Base-by-base conservation (phyloP, 2,329 filamentous ascomycete species). In the Aureobasidium lini region DNA sequence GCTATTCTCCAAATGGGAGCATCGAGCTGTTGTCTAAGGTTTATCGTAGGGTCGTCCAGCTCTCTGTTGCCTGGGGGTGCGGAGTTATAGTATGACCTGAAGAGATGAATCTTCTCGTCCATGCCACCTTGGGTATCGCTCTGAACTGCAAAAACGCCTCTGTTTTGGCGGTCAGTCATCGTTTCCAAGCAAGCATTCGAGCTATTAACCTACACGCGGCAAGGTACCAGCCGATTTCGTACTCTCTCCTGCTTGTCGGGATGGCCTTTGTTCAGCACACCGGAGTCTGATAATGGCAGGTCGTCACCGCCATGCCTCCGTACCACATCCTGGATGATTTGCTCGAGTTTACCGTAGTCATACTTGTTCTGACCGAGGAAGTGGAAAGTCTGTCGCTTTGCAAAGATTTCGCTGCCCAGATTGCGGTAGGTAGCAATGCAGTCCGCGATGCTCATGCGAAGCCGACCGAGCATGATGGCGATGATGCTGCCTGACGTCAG, bases 1-100 rank as follows among this genome's bases (percentile, higher is more conserved):
- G 63, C 64, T 15, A 64, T 65, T 60, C 65, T 58, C 63, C 64
- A 69, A 10, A 68, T 70, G 46, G 15, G 49, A 3, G 9, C 3
- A 32, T 50, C 15, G 7, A 32, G 37, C 16, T 34, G 34, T 2
- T 32, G 10, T 2, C 4, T 13, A 6, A 43, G 37, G 28, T 36
- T 53, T 29, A 16, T 32, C 9, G 16, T n/a, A 10, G 4, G 43
- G 15, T 18, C 23, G 31, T 50, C 47, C 5, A 28, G 10, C 15
- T 23, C 34, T 28, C 18, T 60, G 15, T 4, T 34, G 28, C 32
- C 9, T 11, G 46, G 18, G 2, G n/a, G 37, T 7, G 52, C 34
- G 0, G 34, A 34, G n/a, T 60, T 54, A n/a, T 23, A 3, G 23
- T 60, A 60, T 9, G 58, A 49, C 40, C 58, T 7, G 31, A 60